These are phyloP conservation scores for Rhizopus sp. DNA, from an alignment of 371 early-diverging fungal genomes.

Conservation along the genomic window DNA sequence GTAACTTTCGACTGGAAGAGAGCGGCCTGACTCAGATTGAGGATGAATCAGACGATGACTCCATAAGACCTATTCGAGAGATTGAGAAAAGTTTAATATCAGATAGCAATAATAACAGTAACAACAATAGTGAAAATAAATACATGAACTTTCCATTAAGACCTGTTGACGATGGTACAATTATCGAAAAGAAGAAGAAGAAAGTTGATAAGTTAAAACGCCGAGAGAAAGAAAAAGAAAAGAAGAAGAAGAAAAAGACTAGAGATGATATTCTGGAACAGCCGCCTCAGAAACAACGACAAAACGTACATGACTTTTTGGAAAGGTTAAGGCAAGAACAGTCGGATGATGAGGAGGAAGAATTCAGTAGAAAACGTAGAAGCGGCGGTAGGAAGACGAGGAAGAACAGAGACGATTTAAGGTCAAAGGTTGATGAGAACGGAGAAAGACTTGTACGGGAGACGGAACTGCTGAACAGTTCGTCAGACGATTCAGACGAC, in stretches of 20 bases:
- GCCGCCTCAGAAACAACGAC: not conserved
- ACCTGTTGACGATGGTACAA: not conserved
- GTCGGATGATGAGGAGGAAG: conserved; percentile 10
- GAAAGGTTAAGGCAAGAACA: conserved; percentile 3
- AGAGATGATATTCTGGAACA: conserved; percentile 1
- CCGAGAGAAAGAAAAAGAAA: conserved; percentile 18
- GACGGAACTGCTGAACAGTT: conserved; percentile 14
- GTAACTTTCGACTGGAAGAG: conserved; percentile 1
- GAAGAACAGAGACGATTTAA: conserved; percentile 2
- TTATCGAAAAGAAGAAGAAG: conserved; percentile 6
- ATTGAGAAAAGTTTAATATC: not conserved
- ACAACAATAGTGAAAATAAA: conserved; percentile 1
- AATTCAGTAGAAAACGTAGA: not conserved
- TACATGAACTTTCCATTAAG: conserved; percentile 19
- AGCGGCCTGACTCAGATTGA: not conserved
- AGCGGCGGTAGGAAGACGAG: not conserved
- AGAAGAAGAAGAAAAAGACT: conserved; percentile 9
- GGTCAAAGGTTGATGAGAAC: conserved; percentile 18
- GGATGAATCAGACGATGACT: conserved; percentile 9
- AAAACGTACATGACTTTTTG: not conserved
- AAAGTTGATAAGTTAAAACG: conserved; percentile 4
- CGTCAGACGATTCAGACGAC: conserved; percentile 4
- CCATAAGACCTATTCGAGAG: not conserved
- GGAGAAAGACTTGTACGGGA: conserved; percentile 19
- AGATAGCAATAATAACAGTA: too few species aligned